Base-by-base conservation (phyloP, 176 grass and related monocot species). In the Ensete glaucum region DNA sequence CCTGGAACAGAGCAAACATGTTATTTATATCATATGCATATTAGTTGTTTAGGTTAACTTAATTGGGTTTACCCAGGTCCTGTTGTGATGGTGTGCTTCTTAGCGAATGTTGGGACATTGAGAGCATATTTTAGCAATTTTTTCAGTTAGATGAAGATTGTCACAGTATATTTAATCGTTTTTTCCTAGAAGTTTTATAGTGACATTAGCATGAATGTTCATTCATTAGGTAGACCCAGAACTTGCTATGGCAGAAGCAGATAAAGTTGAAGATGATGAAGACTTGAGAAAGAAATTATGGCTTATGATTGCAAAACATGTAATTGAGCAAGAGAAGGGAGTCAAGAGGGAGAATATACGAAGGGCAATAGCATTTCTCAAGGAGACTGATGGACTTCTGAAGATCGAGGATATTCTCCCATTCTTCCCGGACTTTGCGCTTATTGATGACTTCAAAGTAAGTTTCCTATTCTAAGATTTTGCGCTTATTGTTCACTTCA, bases 391-490 rank as follows among this genome's bases (percentile, higher is more conserved):
- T 65, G 91, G 92, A 62, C 87, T 98, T 64, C 83, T 98, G 81
- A 98, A 90, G 84, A 98, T 98, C 85, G 94, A 98, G 84, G 94
- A 98, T 67, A 98, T 98, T 63, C 84, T 98, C 72, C 94, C 94
- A 79, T 93, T 93, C 83, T 98, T 98, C 55, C 94, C 94, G 51
- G 94, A 98, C 75, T 98, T 98, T 14, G 94, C 92, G 74, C 85
- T 98, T 82, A 98, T 98, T 69, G 94, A 98, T 2, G 94, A 98
- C 75, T 98, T 98, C 80, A 93, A 98, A 89, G 94, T 98, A 98
- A 83, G 73, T 64, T 64, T 76, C 58, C 20, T 64, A 67, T 43
- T 43, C 67, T 17, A 65, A 70, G 54, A 11, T 49, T 59, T 29
- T 54, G 53, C 75, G 49, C 10, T 17, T 50, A 22, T 50, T 80